Conservation (phyloP, 2,329 filamentous ascomycete genomes). For the Aspergillus pseudoviridinutans region DNA sequence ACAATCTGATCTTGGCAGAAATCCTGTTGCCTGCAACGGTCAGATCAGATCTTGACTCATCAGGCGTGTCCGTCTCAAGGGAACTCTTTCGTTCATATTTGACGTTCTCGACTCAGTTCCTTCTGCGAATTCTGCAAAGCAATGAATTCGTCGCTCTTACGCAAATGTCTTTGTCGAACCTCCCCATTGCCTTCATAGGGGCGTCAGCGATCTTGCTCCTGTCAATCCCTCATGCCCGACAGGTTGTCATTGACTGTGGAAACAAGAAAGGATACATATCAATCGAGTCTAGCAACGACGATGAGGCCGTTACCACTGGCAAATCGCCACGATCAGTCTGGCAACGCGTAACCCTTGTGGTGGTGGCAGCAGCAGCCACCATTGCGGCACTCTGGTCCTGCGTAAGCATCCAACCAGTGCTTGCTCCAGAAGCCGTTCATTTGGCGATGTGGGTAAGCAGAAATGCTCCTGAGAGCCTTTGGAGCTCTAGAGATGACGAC, state of each 20-base stretch:
- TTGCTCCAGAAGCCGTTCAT: not conserved
- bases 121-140: no score
- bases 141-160: no score
- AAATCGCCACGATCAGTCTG: conserved; percentile 1
- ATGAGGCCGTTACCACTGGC: not conserved
- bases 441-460: conserved; percentile 4
- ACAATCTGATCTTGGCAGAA: no score
- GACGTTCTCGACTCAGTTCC: no score
- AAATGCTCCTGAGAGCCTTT: not conserved
- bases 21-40: no score
- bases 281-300: not conserved
- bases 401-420: not conserved
- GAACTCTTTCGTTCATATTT: no score
- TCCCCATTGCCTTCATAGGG: not conserved
- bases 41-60: no score
- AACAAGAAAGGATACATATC: not conserved
- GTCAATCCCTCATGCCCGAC: conserved; percentile 1
- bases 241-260: not conserved
- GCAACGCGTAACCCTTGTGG: conserved; percentile 2
- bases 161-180: no score
- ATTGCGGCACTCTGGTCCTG: not conserved
- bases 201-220: not conserved
- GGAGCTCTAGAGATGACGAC: no score
- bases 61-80: no score
- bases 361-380: not conserved